Evolutionary conservation across 2,329 filamentous ascomycete species (phyloP), one percentile per base, ranked within the genome.

Genomic region (Penicillium sp.): DNA sequence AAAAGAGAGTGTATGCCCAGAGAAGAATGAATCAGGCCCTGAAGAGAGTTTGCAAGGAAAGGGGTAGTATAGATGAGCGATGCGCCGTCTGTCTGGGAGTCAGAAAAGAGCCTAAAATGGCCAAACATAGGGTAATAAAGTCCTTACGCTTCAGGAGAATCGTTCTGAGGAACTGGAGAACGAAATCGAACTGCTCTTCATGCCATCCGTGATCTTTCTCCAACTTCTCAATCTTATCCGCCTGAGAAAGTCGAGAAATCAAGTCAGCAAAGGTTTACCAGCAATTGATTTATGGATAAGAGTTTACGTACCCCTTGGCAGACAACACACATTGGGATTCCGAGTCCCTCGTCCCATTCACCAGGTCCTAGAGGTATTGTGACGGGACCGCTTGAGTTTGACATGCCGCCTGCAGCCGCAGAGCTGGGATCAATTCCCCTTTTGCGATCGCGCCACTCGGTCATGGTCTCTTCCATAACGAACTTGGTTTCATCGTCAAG

Each of bases 101-200:
- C 53, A 68, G 63, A 54, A 49, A 35, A 17, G 19, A 31, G 23
- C 21, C 43, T 8, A 57, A 17, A 64, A 48, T 35, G n/a, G 27
- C 21, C 6, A 23, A 44, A 31, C 4, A 31, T 10, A 33, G 33
- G 31, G 9, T 19, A 27, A 68, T 67, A 71, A 57, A 71, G 49
- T 67, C 27, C 88, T 75, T 77, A 93, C 92, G 85, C 80, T 93
- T 93, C 62, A 99, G 80, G 42, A 99, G 78, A 39, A 96, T 86
- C 0, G 94, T 97, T 64, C 94, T 86, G 70, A 99, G 79, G 73
- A 93, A 96, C 72, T 99, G 94, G 58, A 97, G 82, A 43, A 99
- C 90, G 65, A 94, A 93, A 73, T 99, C 94, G 69, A 99, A 99
- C 67, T 96, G 89, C 65, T 96, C 91, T 75, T 99, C 94, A 75